A percentile compares a stretch with the other conserved stretches of the same genome.
Evolutionary conservation across 1,284 basidiomycete genomes (phyloP).

Genomic region (Cryptococcus neoformans): DNA sequence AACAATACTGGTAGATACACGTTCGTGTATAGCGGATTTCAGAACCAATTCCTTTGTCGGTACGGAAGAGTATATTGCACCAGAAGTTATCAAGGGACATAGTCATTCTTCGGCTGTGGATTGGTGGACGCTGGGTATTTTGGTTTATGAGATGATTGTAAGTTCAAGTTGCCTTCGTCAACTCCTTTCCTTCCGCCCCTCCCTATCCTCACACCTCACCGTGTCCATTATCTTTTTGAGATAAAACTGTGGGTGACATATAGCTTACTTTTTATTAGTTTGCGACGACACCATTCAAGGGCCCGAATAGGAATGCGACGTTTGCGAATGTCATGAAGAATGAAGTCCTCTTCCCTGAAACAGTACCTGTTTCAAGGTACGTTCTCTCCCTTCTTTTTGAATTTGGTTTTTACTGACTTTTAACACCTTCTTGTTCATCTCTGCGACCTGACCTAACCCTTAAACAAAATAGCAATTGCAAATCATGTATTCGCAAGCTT

Average conservation of each 20-base stretch:
- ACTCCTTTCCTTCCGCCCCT: too few relatives aligned
- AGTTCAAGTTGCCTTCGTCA: conserved; percentile 48
- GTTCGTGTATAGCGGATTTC: conserved; percentile 96
- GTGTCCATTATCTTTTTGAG: background rate
- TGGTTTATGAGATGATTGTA: conserved; percentile 99
- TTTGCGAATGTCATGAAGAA: conserved; percentile 92
- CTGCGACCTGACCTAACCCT: background rate
- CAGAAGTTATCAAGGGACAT: conserved; percentile 96
- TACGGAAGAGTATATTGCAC: conserved; percentile 99
- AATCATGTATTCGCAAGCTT: conserved; percentile 81
- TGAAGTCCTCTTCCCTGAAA: conserved; percentile 84
- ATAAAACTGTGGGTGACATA: conserved; percentile 6
- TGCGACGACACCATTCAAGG: conserved; percentile 99
- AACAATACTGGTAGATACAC: conserved; percentile 73
- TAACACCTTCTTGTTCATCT: background rate
- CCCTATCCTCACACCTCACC: too few relatives aligned
- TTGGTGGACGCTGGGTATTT: conserved; percentile 99
- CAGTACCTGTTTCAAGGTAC: conserved; percentile 76
- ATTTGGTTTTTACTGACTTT: background rate
- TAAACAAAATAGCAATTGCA: conserved; percentile 61
- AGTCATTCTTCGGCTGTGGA: conserved; percentile 98
- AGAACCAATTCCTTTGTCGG: conserved; percentile 99
- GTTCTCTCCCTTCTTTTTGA: conserved; percentile 39
- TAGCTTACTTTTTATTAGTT: conserved; percentile 57
- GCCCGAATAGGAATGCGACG: conserved; percentile 87